These are phyloP conservation scores for Novymonas esmeraldas DNA, from an alignment of 208 protist genomes.

Conservation along the genomic window DNA sequence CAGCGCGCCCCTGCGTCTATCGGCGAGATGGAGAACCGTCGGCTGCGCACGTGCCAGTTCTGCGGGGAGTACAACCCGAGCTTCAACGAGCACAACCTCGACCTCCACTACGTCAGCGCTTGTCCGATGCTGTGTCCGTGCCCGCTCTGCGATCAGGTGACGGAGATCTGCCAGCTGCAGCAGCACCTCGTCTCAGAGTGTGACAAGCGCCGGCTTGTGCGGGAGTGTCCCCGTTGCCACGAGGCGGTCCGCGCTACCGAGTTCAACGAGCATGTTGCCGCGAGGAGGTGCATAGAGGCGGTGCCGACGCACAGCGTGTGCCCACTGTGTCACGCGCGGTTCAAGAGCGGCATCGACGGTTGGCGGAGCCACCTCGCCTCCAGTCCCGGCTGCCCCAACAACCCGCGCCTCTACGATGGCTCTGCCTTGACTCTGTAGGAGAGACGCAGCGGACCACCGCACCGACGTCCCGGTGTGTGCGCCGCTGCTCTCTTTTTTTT, in stretches of 20 bases:
- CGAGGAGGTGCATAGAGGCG: constrained; percentile 69
- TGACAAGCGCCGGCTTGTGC: constrained; percentile 63
- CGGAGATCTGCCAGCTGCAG: constrained; percentile 88
- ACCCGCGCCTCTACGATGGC: constrained; percentile 84
- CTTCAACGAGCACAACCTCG: constrained; percentile 76
- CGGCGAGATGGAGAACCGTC: constrained; percentile 31
- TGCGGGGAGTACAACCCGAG: constrained; percentile 74
- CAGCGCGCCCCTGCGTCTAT: constrained; percentile 14
- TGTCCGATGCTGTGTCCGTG: constrained; percentile 94
- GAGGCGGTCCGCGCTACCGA: constrained; percentile 85
- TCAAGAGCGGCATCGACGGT: constrained; percentile 63
- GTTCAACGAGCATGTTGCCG: constrained; percentile 70
- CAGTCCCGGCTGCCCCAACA: constrained; percentile 84
- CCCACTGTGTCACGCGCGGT: constrained; percentile 84
- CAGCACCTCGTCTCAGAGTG: constrained; percentile 91
- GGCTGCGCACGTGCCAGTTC: constrained; percentile 83
- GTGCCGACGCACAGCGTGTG: constrained; percentile 78
- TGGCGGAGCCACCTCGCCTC: constrained; percentile 83
- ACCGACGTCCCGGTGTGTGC: too few relatives aligned
- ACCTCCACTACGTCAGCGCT: constrained; percentile 84
- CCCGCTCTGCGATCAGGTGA: constrained; percentile 91
- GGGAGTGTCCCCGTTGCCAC: constrained; percentile 88
- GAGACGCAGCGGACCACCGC: neutral
- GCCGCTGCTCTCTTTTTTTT: neutral
- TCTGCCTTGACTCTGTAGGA: constrained; percentile 32